Base-by-base conservation (phyloP, 2,329 filamentous ascomycete species). In the Colletotrichum gloeosporioides region DNA sequence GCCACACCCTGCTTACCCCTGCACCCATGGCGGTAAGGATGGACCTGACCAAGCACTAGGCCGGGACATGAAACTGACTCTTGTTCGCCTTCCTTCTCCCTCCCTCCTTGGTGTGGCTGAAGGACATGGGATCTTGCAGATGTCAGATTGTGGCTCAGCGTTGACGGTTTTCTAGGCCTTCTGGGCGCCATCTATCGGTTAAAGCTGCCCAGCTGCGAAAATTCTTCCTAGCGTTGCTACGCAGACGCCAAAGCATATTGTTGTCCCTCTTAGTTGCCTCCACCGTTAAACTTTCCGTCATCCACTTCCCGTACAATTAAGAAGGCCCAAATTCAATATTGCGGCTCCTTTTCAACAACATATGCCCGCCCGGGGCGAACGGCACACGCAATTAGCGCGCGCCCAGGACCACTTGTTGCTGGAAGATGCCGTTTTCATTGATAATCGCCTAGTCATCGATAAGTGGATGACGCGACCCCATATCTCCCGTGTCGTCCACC, bases 161-260 rank as follows among this genome's bases (percentile, higher is more conserved):
- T 13, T 57, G 57, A n/a, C 39, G 63, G 62, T 44, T 59, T 22
- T 31, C 44, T 53, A 53, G 29, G 32, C 29, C 57, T 27, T 59
- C 73, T 73, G 22, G 73, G 70, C 73, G 64, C 57, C 64, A 69
- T 76, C 57, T 73, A 72, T 68, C 63, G 63, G 73, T 72, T 64
- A 75, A 75, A 75, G 73, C 73, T 75, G 68, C 68, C 53, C 29
- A 44, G 31, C 31, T 15, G 57, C 22, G 32, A 44, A 44, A 25
- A 44, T 59, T 61, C 32, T 25, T 27, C 57, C 68, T 63, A 25
- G 34, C 57, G 22, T n/a, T 49, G 10, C 31, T 16, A 29, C 16
- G 22, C 64, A 18, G 44, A 53, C 44, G 44, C 44, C 44, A 53
- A 53, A 53, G 44, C 34, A 16, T 22, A 39, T 31, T 55, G 49